phyloP scores from a whole-genome alignment of 164 flowering plant genomes.

The Protea cynaroides region DNA sequence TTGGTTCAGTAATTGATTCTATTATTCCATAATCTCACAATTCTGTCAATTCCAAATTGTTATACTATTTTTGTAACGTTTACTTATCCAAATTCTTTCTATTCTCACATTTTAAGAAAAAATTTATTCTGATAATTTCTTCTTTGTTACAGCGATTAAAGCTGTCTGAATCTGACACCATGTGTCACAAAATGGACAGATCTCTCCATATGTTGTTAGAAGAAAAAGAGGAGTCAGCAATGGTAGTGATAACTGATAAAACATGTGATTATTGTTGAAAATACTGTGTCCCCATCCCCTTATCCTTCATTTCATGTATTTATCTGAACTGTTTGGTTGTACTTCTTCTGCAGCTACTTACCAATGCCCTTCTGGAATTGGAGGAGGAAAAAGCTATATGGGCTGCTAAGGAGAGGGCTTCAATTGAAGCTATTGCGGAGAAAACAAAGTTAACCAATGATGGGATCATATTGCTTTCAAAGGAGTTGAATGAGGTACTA shows the following conservation, averaged over 20 bases:
- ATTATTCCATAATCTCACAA: background rate
- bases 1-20: conserved; percentile 4
- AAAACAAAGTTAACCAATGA: conserved; percentile 34
- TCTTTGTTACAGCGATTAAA: conserved; percentile 31
- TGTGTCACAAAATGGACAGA: conserved; percentile 32
- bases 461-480: conserved; percentile 41
- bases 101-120: too few relatives aligned
- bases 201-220: conserved; percentile 35
- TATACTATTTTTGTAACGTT: too few relatives aligned
- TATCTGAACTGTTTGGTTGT: conserved; percentile 3
- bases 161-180: conserved; percentile 45
- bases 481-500: conserved; percentile 55
- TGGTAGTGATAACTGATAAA: conserved; percentile 46
- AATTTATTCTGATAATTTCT: background rate
- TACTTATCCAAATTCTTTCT: too few relatives aligned
- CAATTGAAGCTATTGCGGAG: conserved; percentile 51
- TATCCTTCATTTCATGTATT: background rate
- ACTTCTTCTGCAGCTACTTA: conserved; percentile 52
- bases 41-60: background rate
- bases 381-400: conserved; percentile 89
- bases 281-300: background rate
- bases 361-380: conserved; percentile 71
- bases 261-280: background rate
- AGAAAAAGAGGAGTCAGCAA: conserved; percentile 83
- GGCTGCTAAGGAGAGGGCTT: conserved; percentile 74